Evolutionary conservation across 345 rosid species (phyloP), one percentile per base, ranked within the genome.

Genomic region (Brassica rapa): DNA sequence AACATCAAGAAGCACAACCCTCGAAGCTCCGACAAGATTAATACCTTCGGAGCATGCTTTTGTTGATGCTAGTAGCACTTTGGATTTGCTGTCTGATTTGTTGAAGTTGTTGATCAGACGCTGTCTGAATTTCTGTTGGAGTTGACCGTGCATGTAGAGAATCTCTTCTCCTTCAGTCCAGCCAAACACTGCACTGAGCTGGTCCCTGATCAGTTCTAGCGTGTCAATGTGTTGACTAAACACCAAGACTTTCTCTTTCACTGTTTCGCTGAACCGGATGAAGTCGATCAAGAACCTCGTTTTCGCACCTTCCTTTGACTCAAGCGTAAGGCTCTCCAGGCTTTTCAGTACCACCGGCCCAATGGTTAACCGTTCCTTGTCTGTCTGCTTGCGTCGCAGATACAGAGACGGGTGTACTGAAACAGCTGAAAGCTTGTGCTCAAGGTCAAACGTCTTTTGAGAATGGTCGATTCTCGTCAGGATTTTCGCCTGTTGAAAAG

Each of bases 31-130:
- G 4, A 89, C 87, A 1, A 94, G 91, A 80, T 78, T 86, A 35
- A 92, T 92, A 9, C 97, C 95, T 71, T 89, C 97, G 0, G 85
- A 87, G 74, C 97, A 92, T 3, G 97, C 92, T 80, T 37, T 84
- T 27, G 81, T 89, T 6, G 97, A 89, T 35, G 97, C 97, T 62
- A 92, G 88, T 79, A 94, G 35, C 64, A 94, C 89, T 83, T 84
- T 89, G 8, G 88, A 71, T 49, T 84, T 76, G 43, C 86, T 89
- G 11, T 15, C 72, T 2, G 86, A 82, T 49, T 88, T 72, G 56
- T 92, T 92, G 72, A 94, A 92, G 53, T 72, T 12, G 5, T 80
- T 83, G 14, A 94, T 89, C 53, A 76, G n/a, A 8, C 49, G 43
- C 66, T 88, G 94, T 9, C 96, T 88, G 37, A 83, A 76, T 59